Evolutionary conservation across 371 early-diverging fungal species (phyloP).

Genomic region (Mortierella sp.): DNA sequence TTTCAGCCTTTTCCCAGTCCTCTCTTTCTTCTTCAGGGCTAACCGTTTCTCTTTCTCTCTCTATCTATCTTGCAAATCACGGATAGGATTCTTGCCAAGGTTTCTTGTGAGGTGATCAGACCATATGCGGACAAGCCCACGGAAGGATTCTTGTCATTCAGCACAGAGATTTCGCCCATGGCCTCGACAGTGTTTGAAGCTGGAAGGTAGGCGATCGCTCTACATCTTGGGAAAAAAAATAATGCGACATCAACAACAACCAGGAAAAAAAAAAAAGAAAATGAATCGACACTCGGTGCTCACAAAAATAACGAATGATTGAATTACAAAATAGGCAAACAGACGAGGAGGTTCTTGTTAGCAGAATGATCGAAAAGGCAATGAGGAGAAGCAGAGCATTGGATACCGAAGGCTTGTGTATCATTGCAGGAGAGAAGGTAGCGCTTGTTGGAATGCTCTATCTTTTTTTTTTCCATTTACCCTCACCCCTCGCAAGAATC

Average conservation of each 20-base stretch:
- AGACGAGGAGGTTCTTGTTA: slow-evolving; percentile 86
- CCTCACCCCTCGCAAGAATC: not conserved
- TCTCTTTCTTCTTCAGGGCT: not conserved
- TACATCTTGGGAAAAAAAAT: not conserved
- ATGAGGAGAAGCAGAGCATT: slow-evolving; percentile 87
- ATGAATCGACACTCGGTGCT: not conserved
- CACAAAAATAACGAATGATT: no score
- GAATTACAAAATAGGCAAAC: slow-evolving; percentile 59
- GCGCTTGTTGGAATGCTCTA: not conserved
- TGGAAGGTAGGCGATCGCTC: slow-evolving; percentile 58
- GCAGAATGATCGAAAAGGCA: slow-evolving; percentile 88
- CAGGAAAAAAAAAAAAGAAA: slow-evolving; percentile 5
- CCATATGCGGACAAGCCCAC: slow-evolving; percentile 83
- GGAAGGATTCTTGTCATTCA: slow-evolving; percentile 87
- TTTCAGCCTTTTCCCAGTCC: no score
- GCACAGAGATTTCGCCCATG: slow-evolving; percentile 89
- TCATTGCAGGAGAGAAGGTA: slow-evolving; percentile 94
- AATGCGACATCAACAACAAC: not conserved
- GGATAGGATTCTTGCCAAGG: slow-evolving; percentile 81
- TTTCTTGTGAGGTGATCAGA: slow-evolving; percentile 88
- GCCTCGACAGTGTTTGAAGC: slow-evolving; percentile 80
- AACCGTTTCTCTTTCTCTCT: not conserved
- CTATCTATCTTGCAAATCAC: not conserved
- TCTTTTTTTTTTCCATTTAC: not conserved
- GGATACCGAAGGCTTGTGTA: slow-evolving; percentile 96